Conservation (phyloP, 768 basidiomycete species). For the Amanita jacksonii region DNA sequence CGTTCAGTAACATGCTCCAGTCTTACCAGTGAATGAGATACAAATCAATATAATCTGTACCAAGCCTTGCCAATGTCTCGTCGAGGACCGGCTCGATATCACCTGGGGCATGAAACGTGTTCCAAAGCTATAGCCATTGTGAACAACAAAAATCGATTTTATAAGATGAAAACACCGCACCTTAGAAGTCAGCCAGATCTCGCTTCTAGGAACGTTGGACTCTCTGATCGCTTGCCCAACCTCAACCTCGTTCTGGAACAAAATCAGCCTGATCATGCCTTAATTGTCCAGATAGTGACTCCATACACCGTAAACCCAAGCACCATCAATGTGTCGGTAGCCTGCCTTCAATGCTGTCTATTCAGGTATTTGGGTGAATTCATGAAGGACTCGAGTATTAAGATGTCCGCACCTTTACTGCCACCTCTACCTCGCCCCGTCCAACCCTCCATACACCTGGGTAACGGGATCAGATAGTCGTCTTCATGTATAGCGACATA, state of each 20-base stretch:
- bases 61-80: constrained; percentile 51
- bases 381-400: background rate
- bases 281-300: background rate
- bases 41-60: constrained; percentile 66
- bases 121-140: constrained; percentile 43
- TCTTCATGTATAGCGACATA: background rate
- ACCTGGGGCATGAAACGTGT: constrained; percentile 64
- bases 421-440: constrained; percentile 50
- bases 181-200: constrained; percentile 66
- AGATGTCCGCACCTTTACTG: constrained; percentile 41
- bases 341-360: constrained; percentile 52
- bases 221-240: constrained; percentile 54
- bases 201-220: constrained; percentile 49
- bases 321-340: constrained; percentile 67
- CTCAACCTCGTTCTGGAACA: constrained; percentile 54
- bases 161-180: constrained; percentile 8
- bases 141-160: background rate
- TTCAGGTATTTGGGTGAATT: background rate
- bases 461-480: background rate
- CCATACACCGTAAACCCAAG: constrained; percentile 57
- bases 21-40: constrained; percentile 73
- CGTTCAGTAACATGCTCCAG: constrained; percentile 1
- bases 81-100: constrained; percentile 61
- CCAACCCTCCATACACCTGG: constrained; percentile 57
- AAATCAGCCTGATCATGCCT: background rate